Conservation (phyloP, 1,139 yeast species). For the Protomyces inundatus region DNA sequence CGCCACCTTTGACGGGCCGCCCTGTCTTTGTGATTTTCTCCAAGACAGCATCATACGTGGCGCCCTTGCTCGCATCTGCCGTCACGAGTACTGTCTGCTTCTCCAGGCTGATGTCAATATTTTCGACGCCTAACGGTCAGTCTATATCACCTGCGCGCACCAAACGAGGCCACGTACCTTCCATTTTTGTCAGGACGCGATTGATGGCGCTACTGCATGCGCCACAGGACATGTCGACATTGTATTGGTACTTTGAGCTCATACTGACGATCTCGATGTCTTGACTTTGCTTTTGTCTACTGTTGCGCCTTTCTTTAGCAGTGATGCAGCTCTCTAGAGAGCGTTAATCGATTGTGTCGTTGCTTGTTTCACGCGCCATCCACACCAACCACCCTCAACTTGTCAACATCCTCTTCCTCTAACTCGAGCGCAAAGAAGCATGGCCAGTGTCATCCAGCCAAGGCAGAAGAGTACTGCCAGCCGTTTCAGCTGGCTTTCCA, state of each 20-base stretch:
- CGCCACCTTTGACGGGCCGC: conserved; percentile 69
- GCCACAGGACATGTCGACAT: conserved; percentile 38
- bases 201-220: conserved; percentile 87
- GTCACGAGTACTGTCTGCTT: conserved; percentile 76
- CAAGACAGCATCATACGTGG: conserved; percentile 70
- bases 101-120: conserved; percentile 68
- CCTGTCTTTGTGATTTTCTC: conserved; percentile 86
- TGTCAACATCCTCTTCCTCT: neutral
- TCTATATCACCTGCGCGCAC: neutral
- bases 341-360: no score
- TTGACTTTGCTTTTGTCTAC: no score
- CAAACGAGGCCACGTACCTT: conserved; percentile 39
- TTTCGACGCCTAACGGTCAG: conserved; percentile 49
- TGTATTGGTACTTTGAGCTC: conserved; percentile 35
- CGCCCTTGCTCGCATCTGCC: conserved; percentile 44
- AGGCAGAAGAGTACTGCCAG: conserved; percentile 5
- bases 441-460: conserved; percentile 10
- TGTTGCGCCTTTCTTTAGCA: no score
- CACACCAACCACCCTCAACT: neutral
- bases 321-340: no score
- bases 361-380: neutral
- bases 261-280: neutral
- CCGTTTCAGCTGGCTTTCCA: conserved; percentile 14
- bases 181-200: conserved; percentile 65
- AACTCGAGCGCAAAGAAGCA: neutral